Conservation (phyloP, 495 filamentous ascomycete species). For the Daldinia vernicosa region DNA sequence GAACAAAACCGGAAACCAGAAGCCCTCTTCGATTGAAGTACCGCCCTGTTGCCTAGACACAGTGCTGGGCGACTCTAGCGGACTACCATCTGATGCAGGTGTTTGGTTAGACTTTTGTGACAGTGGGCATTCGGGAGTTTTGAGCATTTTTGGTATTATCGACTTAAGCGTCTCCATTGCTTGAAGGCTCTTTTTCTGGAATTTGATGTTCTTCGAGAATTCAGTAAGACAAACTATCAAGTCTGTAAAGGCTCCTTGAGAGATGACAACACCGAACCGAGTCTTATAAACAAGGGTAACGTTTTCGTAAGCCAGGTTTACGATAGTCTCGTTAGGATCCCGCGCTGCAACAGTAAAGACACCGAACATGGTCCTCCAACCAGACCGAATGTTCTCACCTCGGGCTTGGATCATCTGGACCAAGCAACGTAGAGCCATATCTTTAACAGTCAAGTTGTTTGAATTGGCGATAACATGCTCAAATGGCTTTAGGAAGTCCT, state of each 20-base stretch:
- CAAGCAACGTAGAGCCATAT: constrained; percentile 96
- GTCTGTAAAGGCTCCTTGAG: constrained; percentile 95
- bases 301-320: constrained; percentile 95
- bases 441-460: constrained; percentile 87
- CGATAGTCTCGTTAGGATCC: constrained; percentile 93
- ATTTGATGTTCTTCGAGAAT: constrained; percentile 97
- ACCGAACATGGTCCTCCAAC: constrained; percentile 99
- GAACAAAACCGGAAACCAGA: constrained; percentile 97
- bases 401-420: constrained; percentile 99
- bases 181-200: constrained; percentile 97
- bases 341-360: constrained; percentile 95
- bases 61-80: constrained; percentile 46
- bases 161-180: constrained; percentile 95
- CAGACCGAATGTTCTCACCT: constrained; percentile 94
- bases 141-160: constrained; percentile 91
- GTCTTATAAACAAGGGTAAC: constrained; percentile 98
- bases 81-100: constrained; percentile 44
- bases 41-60: constrained; percentile 55
- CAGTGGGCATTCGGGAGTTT: constrained; percentile 93
- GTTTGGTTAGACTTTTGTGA: constrained; percentile 61
- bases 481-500: constrained; percentile 98
- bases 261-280: constrained; percentile 95
- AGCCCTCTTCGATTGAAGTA: constrained; percentile 91
- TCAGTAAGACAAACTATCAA: constrained; percentile 95
- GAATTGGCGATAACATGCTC: constrained; percentile 97